These are phyloP conservation scores for Barnettozyma pratensis DNA, from an alignment of 805 yeast genomes.

Conservation along the genomic window DNA sequence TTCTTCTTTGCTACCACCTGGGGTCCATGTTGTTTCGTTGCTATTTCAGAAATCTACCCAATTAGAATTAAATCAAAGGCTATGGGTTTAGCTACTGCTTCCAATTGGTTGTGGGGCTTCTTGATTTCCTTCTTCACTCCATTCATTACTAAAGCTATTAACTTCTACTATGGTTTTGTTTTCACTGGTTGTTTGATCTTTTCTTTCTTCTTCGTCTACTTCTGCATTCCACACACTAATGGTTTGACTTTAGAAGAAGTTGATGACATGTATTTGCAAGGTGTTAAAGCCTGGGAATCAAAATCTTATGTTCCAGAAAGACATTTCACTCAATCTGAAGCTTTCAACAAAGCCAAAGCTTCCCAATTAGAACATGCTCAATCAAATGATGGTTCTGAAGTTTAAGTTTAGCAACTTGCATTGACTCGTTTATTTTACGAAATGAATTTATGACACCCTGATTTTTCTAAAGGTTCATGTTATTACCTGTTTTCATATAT, in stretches of 20 bases:
- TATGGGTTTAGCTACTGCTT: slow-evolving; percentile 53
- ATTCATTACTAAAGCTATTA: slow-evolving; percentile 57
- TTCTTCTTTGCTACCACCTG: slow-evolving; percentile 71
- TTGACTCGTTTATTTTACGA: background rate
- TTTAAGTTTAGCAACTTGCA: background rate
- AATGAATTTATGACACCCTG: background rate
- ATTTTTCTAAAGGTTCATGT: background rate
- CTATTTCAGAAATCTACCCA: slow-evolving; percentile 67
- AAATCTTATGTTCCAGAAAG: slow-evolving; percentile 45
- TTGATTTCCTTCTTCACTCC: slow-evolving; percentile 67
- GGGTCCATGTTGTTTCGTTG: slow-evolving; percentile 66
- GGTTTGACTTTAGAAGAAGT: slow-evolving; percentile 82
- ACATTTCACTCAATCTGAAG: slow-evolving; percentile 24
- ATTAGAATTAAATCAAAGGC: slow-evolving; percentile 60
- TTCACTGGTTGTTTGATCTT: slow-evolving; percentile 56
- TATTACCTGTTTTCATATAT: no score
- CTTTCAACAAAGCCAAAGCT: slow-evolving; percentile 21
- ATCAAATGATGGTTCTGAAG: background rate
- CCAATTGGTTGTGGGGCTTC: slow-evolving; percentile 67
- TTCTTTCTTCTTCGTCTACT: slow-evolving; percentile 61
- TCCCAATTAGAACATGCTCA: slow-evolving; percentile 11
- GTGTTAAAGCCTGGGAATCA: slow-evolving; percentile 43
- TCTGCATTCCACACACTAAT: slow-evolving; percentile 72
- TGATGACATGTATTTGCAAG: slow-evolving; percentile 51
- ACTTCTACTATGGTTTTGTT: slow-evolving; percentile 68